Evolutionary conservation across 345 rosid genomes (phyloP), one percentile per base, ranked within the genome.

Genomic region (Orychophragmus violaceus): DNA sequence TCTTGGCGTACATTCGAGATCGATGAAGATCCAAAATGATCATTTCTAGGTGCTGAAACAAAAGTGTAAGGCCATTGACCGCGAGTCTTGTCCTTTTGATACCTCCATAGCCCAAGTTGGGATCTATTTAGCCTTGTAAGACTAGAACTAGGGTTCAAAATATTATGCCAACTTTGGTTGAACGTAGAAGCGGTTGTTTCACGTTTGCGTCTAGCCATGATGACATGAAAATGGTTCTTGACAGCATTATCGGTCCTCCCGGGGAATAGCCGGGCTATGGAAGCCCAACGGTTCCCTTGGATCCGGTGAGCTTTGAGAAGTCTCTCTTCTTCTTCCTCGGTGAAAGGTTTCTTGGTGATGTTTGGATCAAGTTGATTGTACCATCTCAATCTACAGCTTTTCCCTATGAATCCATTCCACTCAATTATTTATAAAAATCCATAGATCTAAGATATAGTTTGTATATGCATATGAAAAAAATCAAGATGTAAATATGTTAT

Each of bases 341-440:
- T 80, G 57, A 86, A 86, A 0, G 88, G 91, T 11, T 77, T 75
- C 64, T 79, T 71, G 50, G 83, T 86, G 81, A 86, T 86, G 39
- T 77, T 77, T 25, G 91, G 91, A 74, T 86, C 91, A 12, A 86
- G 77, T 76, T 86, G 91, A 66, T 86, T 86, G 61, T 69, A 86
- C 91, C 91, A 86, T 64, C 91, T 86, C 80, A 86, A 77, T 76
- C 91, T 80, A 74, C 88, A 86, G 28, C 91, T 85, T 72, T 85
- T 85, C 60, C 91, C 91, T 85, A 64, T 25, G 25, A 30, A 46
- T 46, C 70, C 11, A 24, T 23, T 9, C 18, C 9, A 39, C 8
- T 30, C 25, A 16, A 37, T 7, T 28, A 45, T 32, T 5, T 7
- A 36, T 2, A 51, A 50, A 41, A 18, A 55, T 61, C 54, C 8